Percentiles rank a stretch among this genome's conserved stretches.
Evolutionary conservation across 106 monocot species (phyloP).

Genomic region (Xerophyta viscosa): DNA sequence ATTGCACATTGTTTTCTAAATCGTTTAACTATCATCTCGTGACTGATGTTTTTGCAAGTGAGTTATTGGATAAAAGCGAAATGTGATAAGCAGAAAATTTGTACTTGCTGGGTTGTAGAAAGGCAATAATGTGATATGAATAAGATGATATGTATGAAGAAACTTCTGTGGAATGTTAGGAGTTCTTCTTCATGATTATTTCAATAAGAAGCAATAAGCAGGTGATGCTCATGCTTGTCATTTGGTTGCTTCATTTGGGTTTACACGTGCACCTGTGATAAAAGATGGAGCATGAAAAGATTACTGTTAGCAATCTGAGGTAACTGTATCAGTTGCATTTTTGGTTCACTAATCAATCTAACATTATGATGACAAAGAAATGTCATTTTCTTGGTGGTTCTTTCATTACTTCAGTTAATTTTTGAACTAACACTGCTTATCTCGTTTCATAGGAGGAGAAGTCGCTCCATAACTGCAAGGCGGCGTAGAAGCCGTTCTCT

Average conservation of each 20-base stretch:
- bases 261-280: constrained; percentile 25
- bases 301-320: constrained; percentile 44
- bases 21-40: no score
- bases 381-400: not conserved
- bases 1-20: no score
- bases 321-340: constrained; percentile 24
- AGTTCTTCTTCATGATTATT: not conserved
- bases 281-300: constrained; percentile 53
- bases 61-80: no score
- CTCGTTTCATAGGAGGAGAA: constrained; percentile 57
- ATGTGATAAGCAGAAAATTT: no score
- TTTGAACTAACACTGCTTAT: not conserved
- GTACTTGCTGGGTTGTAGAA: no score
- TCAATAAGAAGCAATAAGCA: constrained; percentile 17
- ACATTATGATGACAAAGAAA: not conserved
- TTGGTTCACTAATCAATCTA: not conserved
- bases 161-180: not conserved
- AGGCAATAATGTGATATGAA: no score
- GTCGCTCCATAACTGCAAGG: constrained; percentile 58
- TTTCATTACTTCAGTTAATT: constrained; percentile 1
- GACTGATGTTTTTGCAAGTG: no score
- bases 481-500: constrained; percentile 65
- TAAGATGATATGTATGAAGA: no score
- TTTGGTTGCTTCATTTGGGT: constrained; percentile 28
- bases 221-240: constrained; percentile 12